Base-by-base conservation (phyloP, 192 early-diverging fungal genomes). In the Diversispora eburnea region DNA sequence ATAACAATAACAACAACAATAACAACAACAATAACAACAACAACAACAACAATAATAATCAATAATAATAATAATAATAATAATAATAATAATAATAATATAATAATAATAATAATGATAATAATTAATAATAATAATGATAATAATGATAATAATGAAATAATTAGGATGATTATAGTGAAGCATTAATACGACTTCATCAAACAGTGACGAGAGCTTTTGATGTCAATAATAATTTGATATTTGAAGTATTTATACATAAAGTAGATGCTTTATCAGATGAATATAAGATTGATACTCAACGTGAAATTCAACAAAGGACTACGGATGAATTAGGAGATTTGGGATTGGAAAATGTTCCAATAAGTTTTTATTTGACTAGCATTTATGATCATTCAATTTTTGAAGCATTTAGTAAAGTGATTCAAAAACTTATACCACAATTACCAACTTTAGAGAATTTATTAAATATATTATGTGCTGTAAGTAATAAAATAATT, bases 191-290 rank as follows among this genome's bases (percentile, higher is more conserved):
- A 60, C 85, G 87, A 64, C 81, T 99, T 4, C 87, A 88, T 65
- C 76, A 85, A 48, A 92, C 92, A 0, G 86, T 99, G 3, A 86
- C 84, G 5, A 80, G 77, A 12, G 95, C 95, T 5, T 89, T 92
- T 76, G 79, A 86, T 64, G 85, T 90, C 46, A 99, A 98, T 76
- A 86, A 88, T 64, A 84, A 87, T 69, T 91, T 99, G 8, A 88
- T 90, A 0, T 95, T 95, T 79, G 95, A 98, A 77, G 90, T 99
- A 7, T 91, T 99, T 67, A 91, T 99, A 63, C 94, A 99, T 84
- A 99, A 99, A 84, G 92, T 97, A 3, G 97, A 99, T 74, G 94
- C 94, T 42, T 82, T 99, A 55, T 93, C 92, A 0, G 95, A 97
- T 75, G 97, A 99, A 73, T 92, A 93, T 80, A 95, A 96, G 85